Conservation (phyloP, 345 rosid genomes). For the Syzygium aqueum region DNA sequence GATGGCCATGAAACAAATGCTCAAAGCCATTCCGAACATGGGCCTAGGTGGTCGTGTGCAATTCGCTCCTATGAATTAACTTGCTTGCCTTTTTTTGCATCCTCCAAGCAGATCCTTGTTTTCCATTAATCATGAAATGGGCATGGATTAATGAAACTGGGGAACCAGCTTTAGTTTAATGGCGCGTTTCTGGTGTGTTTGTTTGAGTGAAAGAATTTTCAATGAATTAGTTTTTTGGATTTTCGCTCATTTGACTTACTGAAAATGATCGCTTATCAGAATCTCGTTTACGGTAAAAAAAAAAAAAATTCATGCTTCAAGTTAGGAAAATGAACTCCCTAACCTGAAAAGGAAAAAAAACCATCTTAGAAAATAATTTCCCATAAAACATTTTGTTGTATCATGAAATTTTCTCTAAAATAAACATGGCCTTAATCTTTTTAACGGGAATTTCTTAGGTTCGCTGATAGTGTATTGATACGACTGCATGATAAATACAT, state of each 20-base stretch:
- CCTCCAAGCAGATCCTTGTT: neutral
- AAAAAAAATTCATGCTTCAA: neutral
- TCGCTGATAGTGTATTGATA: neutral
- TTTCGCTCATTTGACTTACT: neutral
- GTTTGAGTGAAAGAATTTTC: neutral
- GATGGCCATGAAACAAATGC: neutral
- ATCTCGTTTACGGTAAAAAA: neutral
- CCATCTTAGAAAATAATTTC: neutral
- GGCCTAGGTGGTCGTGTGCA: neutral
- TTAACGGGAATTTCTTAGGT: neutral
- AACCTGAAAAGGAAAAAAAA: neutral
- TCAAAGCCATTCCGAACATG: neutral
- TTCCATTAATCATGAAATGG: neutral
- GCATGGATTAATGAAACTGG: neutral
- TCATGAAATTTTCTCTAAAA: neutral
- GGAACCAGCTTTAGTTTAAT: neutral
- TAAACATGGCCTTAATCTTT: neutral
- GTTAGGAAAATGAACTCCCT: neutral
- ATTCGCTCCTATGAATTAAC: neutral
- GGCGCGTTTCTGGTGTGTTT: neutral
- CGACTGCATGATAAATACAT: neutral
- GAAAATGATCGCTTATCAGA: fast-evolving
- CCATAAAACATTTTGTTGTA: neutral
- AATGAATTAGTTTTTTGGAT: neutral
- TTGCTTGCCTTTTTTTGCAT: neutral